Evolutionary conservation across 306 rosid genomes (phyloP).

Genomic region (Cicer arietinum): DNA sequence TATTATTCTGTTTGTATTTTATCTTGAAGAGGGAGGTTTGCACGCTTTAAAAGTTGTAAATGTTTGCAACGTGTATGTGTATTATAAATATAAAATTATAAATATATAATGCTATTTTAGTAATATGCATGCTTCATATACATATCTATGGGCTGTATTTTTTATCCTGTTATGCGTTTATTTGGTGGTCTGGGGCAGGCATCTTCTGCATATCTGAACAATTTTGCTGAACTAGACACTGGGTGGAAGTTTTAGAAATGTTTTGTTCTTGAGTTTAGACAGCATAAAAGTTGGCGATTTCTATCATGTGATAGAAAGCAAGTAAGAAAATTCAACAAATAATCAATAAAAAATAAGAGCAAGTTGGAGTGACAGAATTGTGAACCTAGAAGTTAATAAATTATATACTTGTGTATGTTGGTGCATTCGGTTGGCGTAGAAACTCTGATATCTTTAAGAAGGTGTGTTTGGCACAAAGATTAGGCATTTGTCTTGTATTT

Average conservation of each 20-base stretch:
- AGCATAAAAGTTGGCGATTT: background rate
- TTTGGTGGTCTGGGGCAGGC: conserved; percentile 13
- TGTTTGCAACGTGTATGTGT: conserved; percentile 20
- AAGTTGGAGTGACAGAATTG: background rate
- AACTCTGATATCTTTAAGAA: conserved; percentile 1
- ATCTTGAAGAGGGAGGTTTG: conserved; percentile 9
- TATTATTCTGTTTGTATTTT: conserved; percentile 26
- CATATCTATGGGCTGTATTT: conserved; percentile 1
- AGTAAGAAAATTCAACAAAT: background rate
- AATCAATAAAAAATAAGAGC: background rate
- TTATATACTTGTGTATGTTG: background rate
- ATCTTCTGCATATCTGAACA: conserved; percentile 27
- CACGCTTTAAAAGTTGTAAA: conserved; percentile 9
- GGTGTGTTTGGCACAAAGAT: conserved; percentile 5
- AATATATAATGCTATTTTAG: conserved; percentile 16
- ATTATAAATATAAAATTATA: conserved; percentile 24
- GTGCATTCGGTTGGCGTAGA: conserved; percentile 15
- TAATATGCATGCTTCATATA: background rate
- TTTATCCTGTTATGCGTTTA: background rate
- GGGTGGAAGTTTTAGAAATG: conserved; percentile 3
- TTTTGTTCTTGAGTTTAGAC: background rate
- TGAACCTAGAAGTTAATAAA: conserved; percentile 2
- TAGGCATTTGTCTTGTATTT: conserved; percentile 5
- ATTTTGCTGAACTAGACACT: conserved; percentile 22
- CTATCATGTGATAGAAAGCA: background rate